A percentile compares a stretch with the other conserved stretches of the same genome.
These are phyloP conservation scores for Wallacemonas sp. DNA, from an alignment of 208 protist species.

Conservation along the genomic window DNA sequence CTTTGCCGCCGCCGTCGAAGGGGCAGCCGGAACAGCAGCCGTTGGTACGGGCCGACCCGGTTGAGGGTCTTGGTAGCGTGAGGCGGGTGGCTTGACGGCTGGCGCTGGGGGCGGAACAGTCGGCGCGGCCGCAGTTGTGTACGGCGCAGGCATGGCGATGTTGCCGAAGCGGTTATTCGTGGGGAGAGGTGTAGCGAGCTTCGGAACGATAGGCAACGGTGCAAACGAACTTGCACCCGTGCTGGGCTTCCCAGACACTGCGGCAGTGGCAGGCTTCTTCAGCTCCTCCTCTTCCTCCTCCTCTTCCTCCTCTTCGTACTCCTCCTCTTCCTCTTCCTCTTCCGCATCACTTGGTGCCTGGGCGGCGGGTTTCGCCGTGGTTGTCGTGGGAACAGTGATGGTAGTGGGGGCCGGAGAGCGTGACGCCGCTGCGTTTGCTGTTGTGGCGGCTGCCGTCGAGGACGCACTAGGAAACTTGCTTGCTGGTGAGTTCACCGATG, in stretches of 20 bases:
- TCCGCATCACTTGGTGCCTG: background rate
- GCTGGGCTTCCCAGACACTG: background rate
- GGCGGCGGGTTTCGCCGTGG: background rate
- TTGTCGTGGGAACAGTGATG: background rate
- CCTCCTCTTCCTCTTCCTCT: slow-evolving; percentile 31
- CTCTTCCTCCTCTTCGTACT: slow-evolving; percentile 35
- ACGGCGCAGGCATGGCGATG: background rate
- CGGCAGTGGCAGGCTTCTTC: background rate
- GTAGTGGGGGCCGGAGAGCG: background rate
- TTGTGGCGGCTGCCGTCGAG: background rate
- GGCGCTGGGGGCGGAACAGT: background rate
- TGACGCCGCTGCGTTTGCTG: background rate
- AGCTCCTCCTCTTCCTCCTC: slow-evolving; percentile 25
- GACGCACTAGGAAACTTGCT: background rate
- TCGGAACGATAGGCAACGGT: background rate
- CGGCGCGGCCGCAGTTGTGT: background rate
- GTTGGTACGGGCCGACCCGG: background rate
- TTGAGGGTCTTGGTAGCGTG: slow-evolving; percentile 3
- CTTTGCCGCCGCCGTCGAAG: too few relatives aligned
- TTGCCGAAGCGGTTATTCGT: slow-evolving; percentile 1
- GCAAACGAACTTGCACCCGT: background rate
- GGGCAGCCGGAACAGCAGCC: too few relatives aligned
- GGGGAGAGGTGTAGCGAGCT: background rate
- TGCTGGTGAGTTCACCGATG: background rate
- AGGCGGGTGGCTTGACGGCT: background rate